phyloP scores from a whole-genome alignment of 805 yeast genomes.

The Metschnikowia chrysomelidarum region DNA sequence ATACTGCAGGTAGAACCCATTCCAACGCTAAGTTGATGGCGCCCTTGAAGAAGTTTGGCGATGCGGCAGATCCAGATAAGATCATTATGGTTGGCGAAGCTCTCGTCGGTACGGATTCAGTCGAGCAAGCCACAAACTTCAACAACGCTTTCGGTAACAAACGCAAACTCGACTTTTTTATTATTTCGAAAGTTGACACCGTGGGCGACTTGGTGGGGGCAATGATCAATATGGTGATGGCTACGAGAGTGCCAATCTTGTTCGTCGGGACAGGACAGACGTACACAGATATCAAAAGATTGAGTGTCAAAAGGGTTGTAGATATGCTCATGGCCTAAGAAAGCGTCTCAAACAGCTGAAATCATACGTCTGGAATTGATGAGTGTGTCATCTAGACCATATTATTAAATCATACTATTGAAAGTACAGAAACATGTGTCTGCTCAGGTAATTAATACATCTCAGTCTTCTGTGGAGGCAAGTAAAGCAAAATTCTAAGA shows the following conservation, averaged over 20 bases:
- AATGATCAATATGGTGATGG: slow-evolving; percentile 95
- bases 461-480: too few relatives aligned
- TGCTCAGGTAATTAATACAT: too few relatives aligned
- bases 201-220: slow-evolving; percentile 96
- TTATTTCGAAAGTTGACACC: slow-evolving; percentile 93
- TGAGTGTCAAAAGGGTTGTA: slow-evolving; percentile 92
- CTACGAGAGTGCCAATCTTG: slow-evolving; percentile 91
- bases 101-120: slow-evolving; percentile 94
- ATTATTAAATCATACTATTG: too few relatives aligned
- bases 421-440: too few relatives aligned
- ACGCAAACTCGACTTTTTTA: slow-evolving; percentile 82
- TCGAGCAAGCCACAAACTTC: slow-evolving; percentile 90
- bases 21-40: slow-evolving; percentile 95
- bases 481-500: too few relatives aligned
- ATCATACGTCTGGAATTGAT: too few relatives aligned
- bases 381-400: too few relatives aligned
- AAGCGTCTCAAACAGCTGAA: too few relatives aligned
- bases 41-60: slow-evolving; percentile 90
- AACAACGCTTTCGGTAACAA: slow-evolving; percentile 88
- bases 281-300: slow-evolving; percentile 86
- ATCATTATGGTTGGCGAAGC: slow-evolving; percentile 99
- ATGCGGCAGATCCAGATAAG: slow-evolving; percentile 92
- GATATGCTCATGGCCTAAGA: slow-evolving; percentile 69
- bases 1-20: slow-evolving; percentile 97
- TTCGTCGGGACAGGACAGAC: slow-evolving; percentile 98